phyloP scores from a whole-genome alignment of 306 rosid genomes.

The Begonia loranthoides region DNA sequence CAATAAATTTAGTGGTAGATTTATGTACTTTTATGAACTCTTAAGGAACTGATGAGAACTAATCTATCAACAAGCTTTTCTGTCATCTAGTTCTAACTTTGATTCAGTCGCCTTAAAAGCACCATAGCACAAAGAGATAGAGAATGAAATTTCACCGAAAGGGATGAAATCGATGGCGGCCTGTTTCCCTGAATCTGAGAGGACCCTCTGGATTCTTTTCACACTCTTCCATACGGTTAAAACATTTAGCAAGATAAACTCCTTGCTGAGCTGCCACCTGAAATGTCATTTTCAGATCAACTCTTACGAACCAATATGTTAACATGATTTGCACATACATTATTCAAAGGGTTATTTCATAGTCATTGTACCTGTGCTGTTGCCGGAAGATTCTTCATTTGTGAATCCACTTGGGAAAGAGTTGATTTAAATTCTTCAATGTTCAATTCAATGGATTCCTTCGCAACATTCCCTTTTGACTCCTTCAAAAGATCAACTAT shows the following conservation, averaged over 20 bases:
- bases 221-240: slow-evolving; percentile 68
- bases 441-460: slow-evolving; percentile 43
- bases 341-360: not conserved
- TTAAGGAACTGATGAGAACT: no score
- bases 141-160: slow-evolving; percentile 44
- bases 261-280: slow-evolving; percentile 99
- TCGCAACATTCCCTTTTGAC: slow-evolving; percentile 39
- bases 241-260: slow-evolving; percentile 64
- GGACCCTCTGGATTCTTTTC: slow-evolving; percentile 88
- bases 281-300: slow-evolving; percentile 5
- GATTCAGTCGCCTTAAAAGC: no score
- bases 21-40: no score
- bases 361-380: slow-evolving; percentile 66
- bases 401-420: slow-evolving; percentile 87
- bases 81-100: no score
- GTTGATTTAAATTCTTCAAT: slow-evolving; percentile 69
- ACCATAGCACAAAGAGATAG: not conserved
- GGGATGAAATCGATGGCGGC: slow-evolving; percentile 89
- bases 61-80: no score
- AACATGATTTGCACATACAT: no score
- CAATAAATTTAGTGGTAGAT: no score
- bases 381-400: slow-evolving; percentile 91
- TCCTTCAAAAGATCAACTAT: slow-evolving; percentile 60
- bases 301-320: no score
- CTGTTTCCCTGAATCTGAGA: slow-evolving; percentile 81